Evolutionary conservation across 1,284 basidiomycete genomes (phyloP).

Genomic region (Phellinidium pouzarii): DNA sequence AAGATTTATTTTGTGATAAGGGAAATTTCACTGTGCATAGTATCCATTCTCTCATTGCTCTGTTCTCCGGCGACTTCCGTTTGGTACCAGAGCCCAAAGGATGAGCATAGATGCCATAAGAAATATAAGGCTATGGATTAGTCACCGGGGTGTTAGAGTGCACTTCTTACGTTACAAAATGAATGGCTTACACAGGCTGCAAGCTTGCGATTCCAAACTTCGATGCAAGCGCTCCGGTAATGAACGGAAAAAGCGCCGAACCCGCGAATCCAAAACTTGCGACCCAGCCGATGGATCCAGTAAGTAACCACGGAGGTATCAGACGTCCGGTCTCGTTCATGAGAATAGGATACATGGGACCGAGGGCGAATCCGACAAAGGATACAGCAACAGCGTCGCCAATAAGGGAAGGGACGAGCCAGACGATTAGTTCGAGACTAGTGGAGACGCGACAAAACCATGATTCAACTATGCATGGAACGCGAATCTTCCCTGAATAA

Average conservation of each 20-base stretch:
- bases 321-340: conserved; percentile 43
- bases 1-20: background rate
- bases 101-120: conserved; percentile 39
- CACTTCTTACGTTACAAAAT: background rate
- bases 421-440: conserved; percentile 49
- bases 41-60: background rate
- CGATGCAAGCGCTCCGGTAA: conserved; percentile 47
- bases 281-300: conserved; percentile 51
- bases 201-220: conserved; percentile 42
- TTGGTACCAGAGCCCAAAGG: conserved; percentile 39
- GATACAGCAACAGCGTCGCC: conserved; percentile 46
- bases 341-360: conserved; percentile 50
- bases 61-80: background rate
- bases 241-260: conserved; percentile 47
- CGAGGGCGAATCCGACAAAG: conserved; percentile 46
- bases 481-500: background rate
- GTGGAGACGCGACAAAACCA: background rate
- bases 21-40: background rate
- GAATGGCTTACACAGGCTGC: conserved; percentile 46
- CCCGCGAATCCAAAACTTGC: conserved; percentile 21
- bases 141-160: background rate
- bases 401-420: conserved; percentile 51
- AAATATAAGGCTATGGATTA: conserved; percentile 33
- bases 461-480: background rate
- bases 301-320: conserved; percentile 45